Base-by-base conservation (phyloP, 306 rosid species). In the Inga leiocalycina region DNA sequence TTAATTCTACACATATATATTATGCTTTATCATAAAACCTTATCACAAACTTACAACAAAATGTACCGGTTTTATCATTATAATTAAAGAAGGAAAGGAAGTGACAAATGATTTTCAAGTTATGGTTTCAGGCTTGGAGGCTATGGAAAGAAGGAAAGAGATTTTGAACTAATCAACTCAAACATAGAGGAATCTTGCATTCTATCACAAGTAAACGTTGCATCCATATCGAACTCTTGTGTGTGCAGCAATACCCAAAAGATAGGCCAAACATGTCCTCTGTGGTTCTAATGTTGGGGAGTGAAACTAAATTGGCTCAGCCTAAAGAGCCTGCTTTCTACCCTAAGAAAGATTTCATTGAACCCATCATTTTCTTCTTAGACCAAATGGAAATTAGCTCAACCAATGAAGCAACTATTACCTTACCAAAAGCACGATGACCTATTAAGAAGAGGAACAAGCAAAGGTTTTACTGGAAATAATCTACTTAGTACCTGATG, bases 291-390 rank as follows among this genome's bases (percentile, higher is more conserved):
- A 87, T 90, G 92, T 71, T 90, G 69, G 84, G 82, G 4, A 67
- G 90, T 78, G 87, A 74, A 16, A 14, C 1, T 27, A 86, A 83
- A 79, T 77, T 90, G 81, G 74, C 79, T 0, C 75, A 80, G 43
- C 97, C 97, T 1, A 85, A 89, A 70, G 73, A 87, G 46, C 94
- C 94, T 44, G 91, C 89, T 69, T 92, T 84, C 76, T 80, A n/a
- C 45, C 3, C 81, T 3, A 46, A 46, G 34, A 79, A 79, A 10
- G 74, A 74, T 82, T 64, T 52, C 5, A 41, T 35, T 17, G 71
- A 6, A 12, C 67, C 37, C 37, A 4, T n/a, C 37, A 4, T n/a
- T 19, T 79, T 78, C 16, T 27, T 54, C n/a, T 54, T 86, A 12
- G 22, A 45, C 66, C 78, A 1, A 52, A 88, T 70, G 11, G 89